Percentiles rank a stretch among this genome's conserved stretches.
Conservation (phyloP, 306 rosid species). For the Fragaria iinumae region DNA sequence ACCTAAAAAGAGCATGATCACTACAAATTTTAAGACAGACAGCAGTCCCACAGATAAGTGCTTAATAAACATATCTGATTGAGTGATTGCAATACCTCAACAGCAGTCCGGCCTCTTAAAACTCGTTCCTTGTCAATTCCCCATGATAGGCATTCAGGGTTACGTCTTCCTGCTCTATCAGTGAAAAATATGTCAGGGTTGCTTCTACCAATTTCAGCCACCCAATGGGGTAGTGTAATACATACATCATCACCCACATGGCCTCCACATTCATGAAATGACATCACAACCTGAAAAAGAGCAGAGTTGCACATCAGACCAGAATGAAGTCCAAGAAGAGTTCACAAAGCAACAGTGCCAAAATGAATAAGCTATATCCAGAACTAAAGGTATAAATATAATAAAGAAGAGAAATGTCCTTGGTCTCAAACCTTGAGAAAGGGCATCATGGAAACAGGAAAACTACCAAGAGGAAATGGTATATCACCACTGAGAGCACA, state of each 20-base stretch:
- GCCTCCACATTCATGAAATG: constrained; percentile 99
- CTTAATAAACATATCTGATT: not conserved
- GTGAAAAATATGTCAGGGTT: constrained; percentile 94
- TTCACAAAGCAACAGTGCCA: not conserved
- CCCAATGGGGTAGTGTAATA: constrained; percentile 97
- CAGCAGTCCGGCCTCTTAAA: constrained; percentile 91
- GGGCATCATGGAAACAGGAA: not conserved
- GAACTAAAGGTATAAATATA: not conserved
- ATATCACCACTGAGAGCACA: not conserved
- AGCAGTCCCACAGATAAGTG: constrained; percentile 6
- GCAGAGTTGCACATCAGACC: constrained; percentile 23
- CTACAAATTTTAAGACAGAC: not conserved
- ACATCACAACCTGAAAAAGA: constrained; percentile 72
- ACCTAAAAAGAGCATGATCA: not conserved
- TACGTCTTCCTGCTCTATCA: constrained; percentile 93
- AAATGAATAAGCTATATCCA: constrained; percentile 2
- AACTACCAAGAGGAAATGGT: not conserved
- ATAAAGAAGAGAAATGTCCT: not conserved
- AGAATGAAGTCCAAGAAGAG: constrained; percentile 29
- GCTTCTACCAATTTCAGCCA: constrained; percentile 94
- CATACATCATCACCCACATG: constrained; percentile 95
- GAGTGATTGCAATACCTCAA: constrained; percentile 62
- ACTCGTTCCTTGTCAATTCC: constrained; percentile 96
- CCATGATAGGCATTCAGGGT: constrained; percentile 98
- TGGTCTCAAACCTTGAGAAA: not conserved